phyloP scores from a whole-genome alignment of 2,329 filamentous ascomycete species.

The Verticillium longisporum region DNA sequence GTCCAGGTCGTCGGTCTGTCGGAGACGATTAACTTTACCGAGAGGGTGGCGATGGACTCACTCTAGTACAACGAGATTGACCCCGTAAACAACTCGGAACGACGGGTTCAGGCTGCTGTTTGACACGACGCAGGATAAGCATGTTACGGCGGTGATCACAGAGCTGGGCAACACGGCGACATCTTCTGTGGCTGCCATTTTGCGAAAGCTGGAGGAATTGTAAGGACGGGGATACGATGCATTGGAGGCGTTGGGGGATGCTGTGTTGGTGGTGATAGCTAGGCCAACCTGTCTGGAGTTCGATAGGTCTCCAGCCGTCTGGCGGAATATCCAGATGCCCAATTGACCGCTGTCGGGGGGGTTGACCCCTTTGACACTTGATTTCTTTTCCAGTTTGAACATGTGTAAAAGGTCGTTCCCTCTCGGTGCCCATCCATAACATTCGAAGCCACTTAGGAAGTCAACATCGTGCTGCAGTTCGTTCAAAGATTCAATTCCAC shows the following conservation, averaged over 20 bases:
- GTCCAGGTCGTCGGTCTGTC: conserved; percentile 84
- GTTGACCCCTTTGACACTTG: background rate
- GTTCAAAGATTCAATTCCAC: background rate
- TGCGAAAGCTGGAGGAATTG: conserved; percentile 51
- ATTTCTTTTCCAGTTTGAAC: background rate
- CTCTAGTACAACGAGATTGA: conserved; percentile 91
- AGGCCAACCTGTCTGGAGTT: background rate
- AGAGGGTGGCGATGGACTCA: conserved; percentile 81
- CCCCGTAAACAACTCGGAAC: conserved; percentile 57
- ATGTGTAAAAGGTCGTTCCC: background rate
- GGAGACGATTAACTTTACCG: conserved; percentile 88
- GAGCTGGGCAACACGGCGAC: conserved; percentile 84
- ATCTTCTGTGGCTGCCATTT: conserved; percentile 67
- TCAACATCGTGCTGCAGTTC: background rate
- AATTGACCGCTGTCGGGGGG: background rate
- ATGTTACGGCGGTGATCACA: conserved; percentile 82
- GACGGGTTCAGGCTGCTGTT: conserved; percentile 65
- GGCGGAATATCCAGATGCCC: background rate
- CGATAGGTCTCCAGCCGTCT: background rate
- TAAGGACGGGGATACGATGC: conserved; percentile 19
- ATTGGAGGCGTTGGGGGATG: background rate
- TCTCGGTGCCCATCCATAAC: background rate
- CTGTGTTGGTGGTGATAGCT: background rate
- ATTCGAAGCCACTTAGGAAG: background rate
- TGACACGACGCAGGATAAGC: conserved; percentile 83